Evolutionary conservation across 371 early-diverging fungal genomes (phyloP).

Genomic region (Vittaforma corneae): DNA sequence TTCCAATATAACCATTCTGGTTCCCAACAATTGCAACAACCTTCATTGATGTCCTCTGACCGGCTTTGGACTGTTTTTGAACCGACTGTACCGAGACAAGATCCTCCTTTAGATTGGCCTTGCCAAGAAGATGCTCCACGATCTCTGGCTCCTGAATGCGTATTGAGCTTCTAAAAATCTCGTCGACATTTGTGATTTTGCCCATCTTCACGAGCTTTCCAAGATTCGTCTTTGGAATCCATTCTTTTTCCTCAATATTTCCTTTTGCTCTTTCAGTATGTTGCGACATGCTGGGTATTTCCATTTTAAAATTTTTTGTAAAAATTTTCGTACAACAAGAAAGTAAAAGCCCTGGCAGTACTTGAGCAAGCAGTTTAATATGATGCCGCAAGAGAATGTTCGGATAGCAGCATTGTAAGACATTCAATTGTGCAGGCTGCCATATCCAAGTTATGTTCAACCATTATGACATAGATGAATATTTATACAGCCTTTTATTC

Average conservation of each 20-base stretch:
- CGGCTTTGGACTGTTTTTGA: slow-evolving; percentile 98
- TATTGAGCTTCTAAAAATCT: slow-evolving; percentile 88
- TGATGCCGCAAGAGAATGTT: neutral
- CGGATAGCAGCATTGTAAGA: neutral
- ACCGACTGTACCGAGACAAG: slow-evolving; percentile 98
- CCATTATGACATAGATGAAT: neutral
- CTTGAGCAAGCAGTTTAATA: neutral
- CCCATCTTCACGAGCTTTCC: slow-evolving; percentile 58
- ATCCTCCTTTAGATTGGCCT: slow-evolving; percentile 84
- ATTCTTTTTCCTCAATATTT: slow-evolving; percentile 50
- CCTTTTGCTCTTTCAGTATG: slow-evolving; percentile 11
- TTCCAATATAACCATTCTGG: slow-evolving; percentile 87
- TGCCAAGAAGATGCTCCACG: slow-evolving; percentile 76
- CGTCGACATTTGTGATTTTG: slow-evolving; percentile 65
- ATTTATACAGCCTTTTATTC: neutral
- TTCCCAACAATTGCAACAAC: slow-evolving; percentile 97
- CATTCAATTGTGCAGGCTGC: neutral
- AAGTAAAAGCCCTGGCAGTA: neutral
- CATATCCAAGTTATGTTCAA: slow-evolving; percentile 1
- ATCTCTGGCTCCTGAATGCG: slow-evolving; percentile 98
- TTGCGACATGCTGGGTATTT: slow-evolving; percentile 7
- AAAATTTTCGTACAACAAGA: neutral
- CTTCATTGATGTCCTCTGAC: slow-evolving; percentile 98
- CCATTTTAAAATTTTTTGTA: slow-evolving; percentile 4
- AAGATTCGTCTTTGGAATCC: slow-evolving; percentile 59